Evolutionary conservation across 2,329 filamentous ascomycete species (phyloP).

Genomic region (Epichloe hybrida): DNA sequence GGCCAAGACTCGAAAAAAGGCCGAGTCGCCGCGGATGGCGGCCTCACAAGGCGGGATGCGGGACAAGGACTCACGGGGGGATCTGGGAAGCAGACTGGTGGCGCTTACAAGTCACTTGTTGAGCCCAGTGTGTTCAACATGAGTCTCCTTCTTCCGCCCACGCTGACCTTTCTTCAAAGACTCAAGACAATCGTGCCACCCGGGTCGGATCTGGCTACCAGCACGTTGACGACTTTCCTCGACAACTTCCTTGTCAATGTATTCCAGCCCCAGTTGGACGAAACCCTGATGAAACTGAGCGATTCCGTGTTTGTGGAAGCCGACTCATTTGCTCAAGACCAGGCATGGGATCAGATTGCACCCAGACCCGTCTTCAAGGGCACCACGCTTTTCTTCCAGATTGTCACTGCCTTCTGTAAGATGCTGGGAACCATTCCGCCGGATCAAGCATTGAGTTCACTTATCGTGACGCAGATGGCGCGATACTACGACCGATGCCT

Average conservation of each 20-base stretch:
- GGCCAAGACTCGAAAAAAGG: slow-evolving; percentile 28
- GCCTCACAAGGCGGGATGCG: slow-evolving; percentile 28
- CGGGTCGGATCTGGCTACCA: slow-evolving; percentile 74
- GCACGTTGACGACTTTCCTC: slow-evolving; percentile 89
- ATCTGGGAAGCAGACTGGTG: slow-evolving; percentile 28
- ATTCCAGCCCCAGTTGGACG: slow-evolving; percentile 91
- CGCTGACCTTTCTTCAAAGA: slow-evolving; percentile 80
- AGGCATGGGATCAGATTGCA: slow-evolving; percentile 65
- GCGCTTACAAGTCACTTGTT: slow-evolving; percentile 80
- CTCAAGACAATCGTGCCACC: slow-evolving; percentile 86
- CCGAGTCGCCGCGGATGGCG: slow-evolving; percentile 20
- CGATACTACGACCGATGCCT: slow-evolving; percentile 88
- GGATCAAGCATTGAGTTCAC: slow-evolving; percentile 83
- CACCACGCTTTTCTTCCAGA: slow-evolving; percentile 72
- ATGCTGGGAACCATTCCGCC: slow-evolving; percentile 94
- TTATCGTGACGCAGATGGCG: slow-evolving; percentile 85
- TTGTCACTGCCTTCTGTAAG: slow-evolving; percentile 83
- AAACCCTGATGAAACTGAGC: slow-evolving; percentile 81
- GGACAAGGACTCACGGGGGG: slow-evolving; percentile 21
- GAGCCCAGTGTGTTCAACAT: slow-evolving; percentile 99
- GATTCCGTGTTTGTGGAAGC: slow-evolving; percentile 73
- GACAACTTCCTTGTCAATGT: slow-evolving; percentile 98
- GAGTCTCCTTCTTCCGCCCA: slow-evolving; percentile 82
- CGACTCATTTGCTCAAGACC: slow-evolving; percentile 78
- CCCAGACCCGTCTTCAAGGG: slow-evolving; percentile 85